Evolutionary conservation across 2,329 filamentous ascomycete genomes (phyloP).

Genomic region (Aspergillus brasiliensis): DNA sequence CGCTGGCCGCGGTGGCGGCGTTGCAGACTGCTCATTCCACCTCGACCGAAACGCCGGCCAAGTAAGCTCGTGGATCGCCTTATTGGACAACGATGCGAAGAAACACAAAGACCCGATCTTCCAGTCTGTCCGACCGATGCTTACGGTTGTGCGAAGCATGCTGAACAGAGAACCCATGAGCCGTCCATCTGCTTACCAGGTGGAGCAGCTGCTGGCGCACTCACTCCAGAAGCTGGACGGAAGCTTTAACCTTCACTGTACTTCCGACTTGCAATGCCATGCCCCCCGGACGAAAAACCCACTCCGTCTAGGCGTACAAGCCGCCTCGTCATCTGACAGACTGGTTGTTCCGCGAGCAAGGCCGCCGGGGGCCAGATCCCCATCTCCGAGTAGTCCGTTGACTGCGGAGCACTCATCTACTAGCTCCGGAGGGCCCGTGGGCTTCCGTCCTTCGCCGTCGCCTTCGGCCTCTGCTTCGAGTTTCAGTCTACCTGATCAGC

Average conservation of each 20-base stretch:
- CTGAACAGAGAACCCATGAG: constrained; percentile 35
- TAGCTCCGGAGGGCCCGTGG: constrained; percentile 11
- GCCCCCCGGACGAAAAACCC: constrained; percentile 4
- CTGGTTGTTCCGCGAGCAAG: constrained; percentile 12
- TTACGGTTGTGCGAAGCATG: constrained; percentile 42
- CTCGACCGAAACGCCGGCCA: constrained; percentile 54
- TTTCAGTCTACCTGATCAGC: constrained; percentile 14
- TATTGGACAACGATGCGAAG: constrained; percentile 51
- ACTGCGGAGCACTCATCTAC: not conserved
- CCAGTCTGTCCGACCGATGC: constrained; percentile 40
- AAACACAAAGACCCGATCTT: constrained; percentile 45
- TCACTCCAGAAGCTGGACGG: constrained; percentile 14
- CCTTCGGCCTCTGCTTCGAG: constrained; percentile 10
- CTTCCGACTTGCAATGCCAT: constrained; percentile 15
- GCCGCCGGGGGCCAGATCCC: constrained; percentile 4
- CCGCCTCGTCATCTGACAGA: not conserved
- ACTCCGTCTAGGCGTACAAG: not conserved
- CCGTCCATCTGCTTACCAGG: constrained; percentile 35
- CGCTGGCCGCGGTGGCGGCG: constrained; percentile 49
- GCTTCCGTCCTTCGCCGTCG: constrained; percentile 9
- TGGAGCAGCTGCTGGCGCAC: constrained; percentile 26
- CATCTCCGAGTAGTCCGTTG: not conserved
- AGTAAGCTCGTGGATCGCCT: constrained; percentile 58
- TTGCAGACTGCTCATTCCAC: constrained; percentile 61
- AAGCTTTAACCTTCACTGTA: constrained; percentile 17